Conservation (phyloP, 2,329 filamentous ascomycete genomes). For the Colletotrichum eleusines region DNA sequence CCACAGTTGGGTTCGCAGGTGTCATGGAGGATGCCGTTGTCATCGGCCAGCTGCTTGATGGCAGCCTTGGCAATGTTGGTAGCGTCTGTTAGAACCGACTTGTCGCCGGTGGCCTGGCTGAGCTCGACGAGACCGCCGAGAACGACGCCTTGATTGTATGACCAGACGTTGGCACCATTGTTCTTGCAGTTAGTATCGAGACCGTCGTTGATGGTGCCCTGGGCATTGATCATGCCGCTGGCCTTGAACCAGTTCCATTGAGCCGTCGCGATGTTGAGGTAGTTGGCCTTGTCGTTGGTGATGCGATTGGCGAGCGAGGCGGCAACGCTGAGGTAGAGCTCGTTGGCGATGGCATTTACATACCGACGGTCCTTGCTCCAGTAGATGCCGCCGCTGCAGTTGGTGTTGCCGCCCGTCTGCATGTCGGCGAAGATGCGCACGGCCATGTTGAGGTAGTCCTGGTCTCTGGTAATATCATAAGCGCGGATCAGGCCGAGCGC, state of each 20-base stretch:
- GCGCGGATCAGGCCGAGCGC: constrained; percentile 68
- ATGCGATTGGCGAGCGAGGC: constrained; percentile 65
- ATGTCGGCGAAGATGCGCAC: constrained; percentile 69
- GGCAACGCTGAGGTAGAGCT: constrained; percentile 67
- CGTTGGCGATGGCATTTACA: constrained; percentile 69
- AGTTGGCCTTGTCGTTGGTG: constrained; percentile 52
- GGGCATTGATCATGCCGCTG: constrained; percentile 64
- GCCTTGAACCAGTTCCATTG: constrained; percentile 66
- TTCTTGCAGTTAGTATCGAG: constrained; percentile 62
- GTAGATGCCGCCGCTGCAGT: constrained; percentile 67
- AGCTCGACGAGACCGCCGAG: constrained; percentile 68
- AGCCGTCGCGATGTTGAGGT: constrained; percentile 61
- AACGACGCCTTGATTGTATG: constrained; percentile 71
- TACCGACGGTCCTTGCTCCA: constrained; percentile 66
- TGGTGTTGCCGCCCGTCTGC: constrained; percentile 59
- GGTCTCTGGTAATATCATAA: constrained; percentile 65
- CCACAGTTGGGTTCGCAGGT: constrained; percentile 61
- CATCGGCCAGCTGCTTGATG: constrained; percentile 58
- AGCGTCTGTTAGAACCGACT: constrained; percentile 56
- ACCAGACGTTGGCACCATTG: constrained; percentile 63
- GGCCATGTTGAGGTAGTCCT: constrained; percentile 65
- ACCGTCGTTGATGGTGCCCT: constrained; percentile 67
- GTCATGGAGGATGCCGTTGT: constrained; percentile 63
- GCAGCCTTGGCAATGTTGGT: constrained; percentile 64
- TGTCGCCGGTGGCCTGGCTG: constrained; percentile 57